Conservation (phyloP, 2,329 filamentous ascomycete genomes). For the Colletotrichum cereale region DNA sequence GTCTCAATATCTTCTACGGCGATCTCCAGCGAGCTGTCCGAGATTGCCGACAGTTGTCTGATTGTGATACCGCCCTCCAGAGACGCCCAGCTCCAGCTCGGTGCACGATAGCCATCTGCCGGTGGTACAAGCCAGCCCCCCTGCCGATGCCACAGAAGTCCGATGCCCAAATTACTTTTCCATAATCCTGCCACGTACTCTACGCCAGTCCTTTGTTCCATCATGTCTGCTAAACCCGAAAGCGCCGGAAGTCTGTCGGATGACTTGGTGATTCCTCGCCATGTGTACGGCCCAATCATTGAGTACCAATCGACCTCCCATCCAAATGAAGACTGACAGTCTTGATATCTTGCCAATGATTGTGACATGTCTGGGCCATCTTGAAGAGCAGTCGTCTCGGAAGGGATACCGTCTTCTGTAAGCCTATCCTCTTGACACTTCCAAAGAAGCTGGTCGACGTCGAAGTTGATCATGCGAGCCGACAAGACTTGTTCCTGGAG, state of each 20-base stretch:
- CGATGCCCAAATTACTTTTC: not conserved
- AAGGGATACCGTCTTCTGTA: not conserved
- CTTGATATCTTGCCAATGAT: not conserved
- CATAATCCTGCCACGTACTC: not conserved
- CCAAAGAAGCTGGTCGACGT: conserved; percentile 39
- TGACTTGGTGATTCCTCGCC: not conserved
- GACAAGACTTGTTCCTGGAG: conserved; percentile 44
- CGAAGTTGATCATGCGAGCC: conserved; percentile 40
- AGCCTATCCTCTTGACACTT: conserved; percentile 34
- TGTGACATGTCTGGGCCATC: not conserved
- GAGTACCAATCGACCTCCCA: not conserved
- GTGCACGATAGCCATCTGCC: not conserved
- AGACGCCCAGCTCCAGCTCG: conserved; percentile 5
- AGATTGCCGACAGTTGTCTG: not conserved
- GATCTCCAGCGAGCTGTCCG: not conserved
- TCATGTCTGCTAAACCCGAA: not conserved
- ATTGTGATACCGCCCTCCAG: not conserved
- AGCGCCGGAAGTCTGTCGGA: not conserved
- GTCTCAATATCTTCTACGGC: not conserved
- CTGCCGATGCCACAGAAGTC: not conserved
- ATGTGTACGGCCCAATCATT: not conserved
- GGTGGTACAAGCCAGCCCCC: not conserved
- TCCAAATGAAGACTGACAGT: not conserved
- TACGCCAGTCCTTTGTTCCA: not conserved
- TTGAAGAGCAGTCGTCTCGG: not conserved